phyloP scores from a whole-genome alignment of 2,329 filamentous ascomycete species.

The Venturia nashicola region DNA sequence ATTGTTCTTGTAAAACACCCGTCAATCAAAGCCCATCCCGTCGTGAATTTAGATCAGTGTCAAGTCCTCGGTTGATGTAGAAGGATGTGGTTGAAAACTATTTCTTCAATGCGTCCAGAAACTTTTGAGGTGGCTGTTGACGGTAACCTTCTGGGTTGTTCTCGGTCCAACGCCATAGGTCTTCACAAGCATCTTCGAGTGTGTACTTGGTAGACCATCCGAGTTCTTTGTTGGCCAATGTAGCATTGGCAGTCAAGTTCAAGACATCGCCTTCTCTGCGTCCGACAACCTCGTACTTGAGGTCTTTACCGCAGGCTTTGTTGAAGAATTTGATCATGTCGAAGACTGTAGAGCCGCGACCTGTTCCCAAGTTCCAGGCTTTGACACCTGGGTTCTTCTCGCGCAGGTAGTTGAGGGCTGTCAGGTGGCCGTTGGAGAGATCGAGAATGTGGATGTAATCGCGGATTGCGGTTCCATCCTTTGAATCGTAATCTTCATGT shows the following conservation, averaged over 20 bases:
- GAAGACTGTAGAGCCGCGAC: conserved; percentile 87
- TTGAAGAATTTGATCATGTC: conserved; percentile 97
- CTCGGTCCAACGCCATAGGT: conserved; percentile 93
- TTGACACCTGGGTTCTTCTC: conserved; percentile 76
- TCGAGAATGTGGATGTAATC: conserved; percentile 98
- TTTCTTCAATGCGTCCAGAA: conserved; percentile 26
- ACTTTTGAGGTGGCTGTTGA: conserved; percentile 74
- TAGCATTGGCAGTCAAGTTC: conserved; percentile 85
- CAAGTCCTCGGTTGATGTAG: too few species aligned
- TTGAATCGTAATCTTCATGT: conserved; percentile 67
- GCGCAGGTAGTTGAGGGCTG: conserved; percentile 82
- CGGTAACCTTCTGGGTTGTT: conserved; percentile 95
- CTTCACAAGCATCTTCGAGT: conserved; percentile 83
- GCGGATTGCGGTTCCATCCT: conserved; percentile 85
- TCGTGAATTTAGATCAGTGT: too few species aligned
- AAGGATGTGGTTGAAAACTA: not conserved
- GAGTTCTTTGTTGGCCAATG: conserved; percentile 76
- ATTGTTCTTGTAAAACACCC: too few species aligned
- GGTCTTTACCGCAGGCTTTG: conserved; percentile 68
- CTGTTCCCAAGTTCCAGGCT: conserved; percentile 94
- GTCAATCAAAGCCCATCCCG: too few species aligned
- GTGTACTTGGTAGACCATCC: conserved; percentile 84
- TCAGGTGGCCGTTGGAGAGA: conserved; percentile 72
- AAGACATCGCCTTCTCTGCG: conserved; percentile 83
- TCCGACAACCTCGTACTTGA: conserved; percentile 75